Percentiles rank a stretch among this genome's conserved stretches.
Evolutionary conservation across 202 grass and related monocot genomes (phyloP).

Genomic region (Digitaria exilis): DNA sequence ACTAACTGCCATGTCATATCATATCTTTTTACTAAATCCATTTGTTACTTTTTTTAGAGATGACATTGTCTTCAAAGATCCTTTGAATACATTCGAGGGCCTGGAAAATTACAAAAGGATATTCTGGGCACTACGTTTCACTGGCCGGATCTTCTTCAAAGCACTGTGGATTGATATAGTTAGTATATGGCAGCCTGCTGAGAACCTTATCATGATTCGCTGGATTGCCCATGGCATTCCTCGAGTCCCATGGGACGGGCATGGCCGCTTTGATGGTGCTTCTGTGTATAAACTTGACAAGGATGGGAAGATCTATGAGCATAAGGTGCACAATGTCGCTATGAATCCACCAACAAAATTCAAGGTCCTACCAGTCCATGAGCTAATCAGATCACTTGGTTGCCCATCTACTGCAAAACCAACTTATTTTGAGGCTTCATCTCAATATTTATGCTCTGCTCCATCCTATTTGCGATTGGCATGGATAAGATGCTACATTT

Average conservation of each 20-base stretch:
- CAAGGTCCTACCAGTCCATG: conserved; percentile 66
- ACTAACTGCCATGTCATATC: not conserved
- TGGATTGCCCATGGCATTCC: conserved; percentile 95
- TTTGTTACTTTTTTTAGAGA: conserved; percentile 68
- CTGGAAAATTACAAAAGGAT: conserved; percentile 88
- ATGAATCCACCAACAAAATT: conserved; percentile 75
- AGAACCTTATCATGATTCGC: conserved; percentile 92
- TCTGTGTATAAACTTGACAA: conserved; percentile 94
- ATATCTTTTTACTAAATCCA: conserved; percentile 19
- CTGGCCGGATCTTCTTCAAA: conserved; percentile 80
- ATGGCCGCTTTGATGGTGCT: conserved; percentile 87
- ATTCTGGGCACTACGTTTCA: conserved; percentile 76
- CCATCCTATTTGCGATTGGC: conserved; percentile 47
- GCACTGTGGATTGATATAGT: conserved; percentile 86
- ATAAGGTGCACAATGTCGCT: conserved; percentile 86
- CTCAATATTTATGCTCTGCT: not conserved
- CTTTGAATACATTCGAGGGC: conserved; percentile 78
- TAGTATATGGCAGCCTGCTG: conserved; percentile 93
- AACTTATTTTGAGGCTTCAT: conserved; percentile 84
- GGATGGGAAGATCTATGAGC: conserved; percentile 94
- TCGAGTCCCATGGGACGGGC: conserved; percentile 84
- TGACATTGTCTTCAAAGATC: conserved; percentile 94
- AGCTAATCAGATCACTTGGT: conserved; percentile 73
- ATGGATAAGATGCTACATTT: conserved; percentile 69
- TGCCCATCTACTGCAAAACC: conserved; percentile 81